These are phyloP conservation scores for Diaporthe ilicicola DNA, from an alignment of 2,329 filamentous ascomycete species.

Conservation along the genomic window DNA sequence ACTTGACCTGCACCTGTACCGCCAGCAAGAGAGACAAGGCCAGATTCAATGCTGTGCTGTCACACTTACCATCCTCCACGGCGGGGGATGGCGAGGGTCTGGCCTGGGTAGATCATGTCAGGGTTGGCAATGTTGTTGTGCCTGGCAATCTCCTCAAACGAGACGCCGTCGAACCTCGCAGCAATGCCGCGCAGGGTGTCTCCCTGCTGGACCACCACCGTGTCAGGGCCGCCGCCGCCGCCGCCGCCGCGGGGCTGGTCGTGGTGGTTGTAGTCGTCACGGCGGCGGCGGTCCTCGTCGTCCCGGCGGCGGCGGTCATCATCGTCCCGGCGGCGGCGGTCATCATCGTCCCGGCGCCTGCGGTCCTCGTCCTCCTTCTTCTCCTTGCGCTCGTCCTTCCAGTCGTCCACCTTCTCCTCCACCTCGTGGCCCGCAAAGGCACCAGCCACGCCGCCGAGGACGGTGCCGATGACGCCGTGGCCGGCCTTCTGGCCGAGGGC, in stretches of 20 bases:
- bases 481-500: conserved; percentile 47
- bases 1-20: not conserved
- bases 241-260: conserved; percentile 35
- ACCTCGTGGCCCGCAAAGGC: conserved; percentile 53
- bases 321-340: conserved; percentile 28
- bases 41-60: not conserved
- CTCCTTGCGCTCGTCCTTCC: conserved; percentile 50
- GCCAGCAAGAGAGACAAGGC: not conserved
- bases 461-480: conserved; percentile 44
- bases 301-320: conserved; percentile 32
- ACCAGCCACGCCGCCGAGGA: conserved; percentile 51
- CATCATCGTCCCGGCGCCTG: conserved; percentile 9
- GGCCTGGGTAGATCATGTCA: conserved; percentile 53
- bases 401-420: conserved; percentile 50
- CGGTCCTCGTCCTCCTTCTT: conserved; percentile 43
- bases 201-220: conserved; percentile 49
- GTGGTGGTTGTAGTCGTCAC: conserved; percentile 22
- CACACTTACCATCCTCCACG: conserved; percentile 31
- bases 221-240: conserved; percentile 36
- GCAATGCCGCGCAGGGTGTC: conserved; percentile 52
- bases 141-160: conserved; percentile 50
- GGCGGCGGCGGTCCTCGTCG: conserved; percentile 15
- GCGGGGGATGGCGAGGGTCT: conserved; percentile 44
- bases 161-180: conserved; percentile 39
- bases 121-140: conserved; percentile 51